Evolutionary conservation across 2,329 filamentous ascomycete genomes (phyloP), one percentile per base, ranked within the genome.

Genomic region (Ascochyta koolunga): DNA sequence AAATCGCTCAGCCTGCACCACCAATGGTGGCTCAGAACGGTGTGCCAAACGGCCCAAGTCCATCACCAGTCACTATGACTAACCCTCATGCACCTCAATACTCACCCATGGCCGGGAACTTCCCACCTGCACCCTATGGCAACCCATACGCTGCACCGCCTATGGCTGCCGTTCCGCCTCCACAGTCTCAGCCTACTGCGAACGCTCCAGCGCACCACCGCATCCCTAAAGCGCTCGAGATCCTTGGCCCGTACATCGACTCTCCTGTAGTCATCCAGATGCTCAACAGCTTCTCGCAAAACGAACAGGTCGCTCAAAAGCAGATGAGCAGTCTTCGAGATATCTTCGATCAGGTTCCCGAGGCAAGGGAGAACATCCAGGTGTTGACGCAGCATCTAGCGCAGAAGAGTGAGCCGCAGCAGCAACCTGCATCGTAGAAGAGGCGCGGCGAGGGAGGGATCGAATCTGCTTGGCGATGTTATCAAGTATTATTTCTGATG

Each of bases 271-370:
- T 79, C 11, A 62, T 69, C 35, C 66, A 71, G 46, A 69, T 80
- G 16, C 60, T 80, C 22, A 57, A 46, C 25, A 68, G 60, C 31
- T 31, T 68, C n/a, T 54, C 60, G 3, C 65, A 71, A 9, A 68
- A 71, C 15, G 66, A 72, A 6, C 60, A 65, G 7, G 72, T 79
- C 24, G 65, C 65, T 9, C 69, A 73, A 40, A 64, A 83, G 15
- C 90, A 96, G 68, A 88, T 95, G 83, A 80, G 84, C 50, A 85
- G 95, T 24, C 84, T 97, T 58, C 82, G 83, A 45, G 81, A 83
- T 33, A 87, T 93, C 13, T 80, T 91, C 21, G 82, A 86, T 43
- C 79, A 82, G 10, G 86, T 91, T 49, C 85, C 86, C 0, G 82
- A 81, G 19, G 85, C 90, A 0, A 80, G 85, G 19, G 82, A 86